Evolutionary conservation across 805 yeast species (phyloP).

Genomic region (Kodamaea hsintzibuensis): DNA sequence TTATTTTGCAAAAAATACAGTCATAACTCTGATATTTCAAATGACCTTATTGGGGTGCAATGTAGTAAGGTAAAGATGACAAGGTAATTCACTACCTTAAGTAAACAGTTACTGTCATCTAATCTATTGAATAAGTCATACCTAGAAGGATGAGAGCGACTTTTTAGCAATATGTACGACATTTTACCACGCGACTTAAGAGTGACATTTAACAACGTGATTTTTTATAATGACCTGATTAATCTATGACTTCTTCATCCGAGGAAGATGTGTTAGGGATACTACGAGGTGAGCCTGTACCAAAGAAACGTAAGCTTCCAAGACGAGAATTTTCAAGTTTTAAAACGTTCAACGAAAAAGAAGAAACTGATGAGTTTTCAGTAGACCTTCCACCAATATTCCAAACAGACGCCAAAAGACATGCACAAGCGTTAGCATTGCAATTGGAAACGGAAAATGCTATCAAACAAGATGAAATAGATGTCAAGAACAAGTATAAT

Average conservation of each 20-base stretch:
- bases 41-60: no score
- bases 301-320: neutral
- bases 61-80: no score
- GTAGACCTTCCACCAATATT: constrained; percentile 31
- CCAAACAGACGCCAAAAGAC: constrained; percentile 26
- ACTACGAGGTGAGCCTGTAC: neutral
- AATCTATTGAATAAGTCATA: no score
- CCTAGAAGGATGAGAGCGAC: no score
- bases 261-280: constrained; percentile 5
- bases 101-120: no score
- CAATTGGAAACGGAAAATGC: constrained; percentile 19
- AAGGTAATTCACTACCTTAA: no score
- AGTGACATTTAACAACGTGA: neutral
- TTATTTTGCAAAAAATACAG: no score
- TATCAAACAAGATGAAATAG: constrained; percentile 14
- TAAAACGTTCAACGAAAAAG: neutral
- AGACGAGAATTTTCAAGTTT: neutral
- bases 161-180: no score
- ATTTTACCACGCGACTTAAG: neutral
- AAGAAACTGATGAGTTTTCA: constrained; percentile 18
- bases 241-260: constrained; percentile 6
- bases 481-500: constrained; percentile 9
- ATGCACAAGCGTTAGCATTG: constrained; percentile 23
- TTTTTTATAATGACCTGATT: neutral
- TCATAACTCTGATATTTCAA: no score